These are phyloP conservation scores for Vaccinium corymbosum DNA, from an alignment of 148 eudicot species.

Conservation along the genomic window DNA sequence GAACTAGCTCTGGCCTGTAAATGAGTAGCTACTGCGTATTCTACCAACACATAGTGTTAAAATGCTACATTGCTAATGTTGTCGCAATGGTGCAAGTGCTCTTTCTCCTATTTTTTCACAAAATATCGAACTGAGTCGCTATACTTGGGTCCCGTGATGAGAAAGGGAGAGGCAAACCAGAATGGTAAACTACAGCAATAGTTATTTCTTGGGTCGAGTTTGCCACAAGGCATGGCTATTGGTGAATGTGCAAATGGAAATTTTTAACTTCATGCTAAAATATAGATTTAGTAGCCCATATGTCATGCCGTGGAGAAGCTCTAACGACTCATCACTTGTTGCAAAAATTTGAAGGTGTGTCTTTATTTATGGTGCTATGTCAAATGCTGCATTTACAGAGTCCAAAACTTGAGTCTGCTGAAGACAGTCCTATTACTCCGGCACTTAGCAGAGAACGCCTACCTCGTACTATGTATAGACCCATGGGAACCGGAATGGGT, in stretches of 20 bases:
- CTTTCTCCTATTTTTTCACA: neutral
- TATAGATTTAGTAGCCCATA: neutral
- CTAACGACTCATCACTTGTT: neutral
- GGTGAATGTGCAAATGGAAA: neutral
- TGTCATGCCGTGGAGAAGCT: neutral
- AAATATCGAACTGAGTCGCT: neutral
- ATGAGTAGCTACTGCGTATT: neutral
- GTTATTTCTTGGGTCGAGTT: neutral
- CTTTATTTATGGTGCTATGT: neutral
- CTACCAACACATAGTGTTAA: neutral
- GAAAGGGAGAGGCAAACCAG: neutral
- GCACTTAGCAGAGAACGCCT: conserved; percentile 68
- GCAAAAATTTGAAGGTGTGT: neutral
- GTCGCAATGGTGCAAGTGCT: neutral
- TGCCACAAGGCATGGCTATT: neutral
- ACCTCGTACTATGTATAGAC: conserved; percentile 61
- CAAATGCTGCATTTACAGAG: conserved; percentile 32
- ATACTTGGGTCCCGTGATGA: neutral
- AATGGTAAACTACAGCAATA: neutral
- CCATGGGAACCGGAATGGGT: conserved; percentile 42
- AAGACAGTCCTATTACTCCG: conserved; percentile 79
- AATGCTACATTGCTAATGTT: neutral
- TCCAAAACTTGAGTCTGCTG: conserved; percentile 61
- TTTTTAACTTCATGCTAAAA: neutral
- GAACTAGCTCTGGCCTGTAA: neutral